Percentiles rank a stretch among this genome's conserved stretches.
Evolutionary conservation across 2,329 filamentous ascomycete species (phyloP).

Genomic region (Penicillium sclerotigenum): DNA sequence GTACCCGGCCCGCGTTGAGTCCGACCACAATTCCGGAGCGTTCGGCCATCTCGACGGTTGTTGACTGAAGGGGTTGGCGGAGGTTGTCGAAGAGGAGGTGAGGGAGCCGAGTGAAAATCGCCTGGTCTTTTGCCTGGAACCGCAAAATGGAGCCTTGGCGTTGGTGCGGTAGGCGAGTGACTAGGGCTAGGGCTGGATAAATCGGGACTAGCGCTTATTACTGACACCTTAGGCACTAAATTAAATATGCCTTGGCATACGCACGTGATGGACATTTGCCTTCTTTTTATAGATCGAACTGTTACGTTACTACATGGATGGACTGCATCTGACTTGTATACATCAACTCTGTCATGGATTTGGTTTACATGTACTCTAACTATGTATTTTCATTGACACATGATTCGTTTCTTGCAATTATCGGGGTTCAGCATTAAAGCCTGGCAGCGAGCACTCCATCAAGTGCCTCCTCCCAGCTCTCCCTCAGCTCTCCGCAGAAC

Average conservation of each 20-base stretch:
- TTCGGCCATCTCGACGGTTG: slow-evolving; percentile 50
- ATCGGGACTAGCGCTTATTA: background rate
- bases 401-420: background rate
- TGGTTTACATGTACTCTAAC: background rate
- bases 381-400: background rate
- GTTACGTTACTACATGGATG: background rate
- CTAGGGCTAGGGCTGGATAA: slow-evolving; percentile 38
- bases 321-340: background rate
- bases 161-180: slow-evolving; percentile 37
- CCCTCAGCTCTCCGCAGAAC: slow-evolving; percentile 45
- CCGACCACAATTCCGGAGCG: slow-evolving; percentile 57
- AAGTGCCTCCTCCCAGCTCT: slow-evolving; percentile 48
- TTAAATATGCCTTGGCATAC: background rate
- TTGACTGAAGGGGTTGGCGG: slow-evolving; percentile 37
- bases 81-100: slow-evolving; percentile 34
- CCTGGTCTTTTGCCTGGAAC: slow-evolving; percentile 26
- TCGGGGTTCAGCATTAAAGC: slow-evolving; percentile 19
- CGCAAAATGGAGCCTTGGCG: slow-evolving; percentile 35
- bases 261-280: slow-evolving; percentile 3
- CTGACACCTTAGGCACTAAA: background rate
- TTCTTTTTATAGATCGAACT: background rate
- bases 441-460: slow-evolving; percentile 38
- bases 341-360: background rate
- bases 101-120: slow-evolving; percentile 25
- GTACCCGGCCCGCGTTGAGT: slow-evolving; percentile 65